phyloP scores from a whole-genome alignment of 495 filamentous ascomycete genomes.

The Staphylotrichum tortipilum region DNA sequence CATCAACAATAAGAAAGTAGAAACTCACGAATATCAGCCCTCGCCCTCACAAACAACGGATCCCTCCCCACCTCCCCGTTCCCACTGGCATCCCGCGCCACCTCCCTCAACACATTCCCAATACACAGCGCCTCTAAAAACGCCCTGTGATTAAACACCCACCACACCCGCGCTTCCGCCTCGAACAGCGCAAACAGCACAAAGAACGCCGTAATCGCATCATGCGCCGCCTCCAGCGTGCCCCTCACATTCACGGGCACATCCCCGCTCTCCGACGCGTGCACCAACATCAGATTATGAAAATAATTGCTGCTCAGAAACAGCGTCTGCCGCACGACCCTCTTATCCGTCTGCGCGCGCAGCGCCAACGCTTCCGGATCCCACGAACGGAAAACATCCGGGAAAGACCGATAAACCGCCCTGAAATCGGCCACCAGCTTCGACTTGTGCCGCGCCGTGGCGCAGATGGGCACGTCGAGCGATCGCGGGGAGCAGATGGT shows the following conservation, averaged over 20 bases:
- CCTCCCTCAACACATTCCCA: constrained; percentile 38
- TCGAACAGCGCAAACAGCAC: constrained; percentile 54
- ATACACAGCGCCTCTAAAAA: constrained; percentile 59
- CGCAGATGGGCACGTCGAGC: constrained; percentile 54
- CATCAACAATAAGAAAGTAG: neutral
- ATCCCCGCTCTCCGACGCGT: constrained; percentile 50
- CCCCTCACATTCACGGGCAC: constrained; percentile 54
- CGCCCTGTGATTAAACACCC: constrained; percentile 66
- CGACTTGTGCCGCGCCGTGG: constrained; percentile 49
- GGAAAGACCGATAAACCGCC: constrained; percentile 54
- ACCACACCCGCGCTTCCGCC: constrained; percentile 62
- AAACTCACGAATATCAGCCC: constrained; percentile 46
- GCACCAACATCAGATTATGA: constrained; percentile 64
- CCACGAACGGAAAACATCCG: constrained; percentile 52
- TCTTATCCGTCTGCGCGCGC: constrained; percentile 44
- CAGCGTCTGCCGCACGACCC: constrained; percentile 56
- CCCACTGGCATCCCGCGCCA: constrained; percentile 22
- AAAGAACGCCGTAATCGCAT: constrained; percentile 56
- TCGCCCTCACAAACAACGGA: constrained; percentile 46
- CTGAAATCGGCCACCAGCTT: constrained; percentile 54
- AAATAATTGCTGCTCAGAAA: constrained; percentile 64
- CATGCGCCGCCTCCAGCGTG: constrained; percentile 60
- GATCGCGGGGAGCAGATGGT: constrained; percentile 59
- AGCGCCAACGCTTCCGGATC: constrained; percentile 44
- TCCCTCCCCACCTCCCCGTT: constrained; percentile 35